Conservation (phyloP, 2,329 filamentous ascomycete genomes). For the Talaromyces sp. region DNA sequence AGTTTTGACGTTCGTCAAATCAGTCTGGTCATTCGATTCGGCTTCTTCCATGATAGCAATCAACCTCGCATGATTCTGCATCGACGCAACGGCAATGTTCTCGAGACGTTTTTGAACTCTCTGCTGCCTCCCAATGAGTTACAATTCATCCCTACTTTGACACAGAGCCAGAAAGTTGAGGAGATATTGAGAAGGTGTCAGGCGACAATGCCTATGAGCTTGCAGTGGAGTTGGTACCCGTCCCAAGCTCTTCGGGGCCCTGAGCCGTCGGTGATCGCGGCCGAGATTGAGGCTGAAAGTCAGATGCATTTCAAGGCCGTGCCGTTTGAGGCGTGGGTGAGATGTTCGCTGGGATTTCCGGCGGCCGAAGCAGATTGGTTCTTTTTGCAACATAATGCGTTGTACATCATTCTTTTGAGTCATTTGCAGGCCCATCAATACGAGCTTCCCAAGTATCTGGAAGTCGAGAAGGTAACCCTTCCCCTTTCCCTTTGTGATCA, state of each 20-base stretch:
- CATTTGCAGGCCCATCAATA: conserved; percentile 36
- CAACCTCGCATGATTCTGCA: conserved; percentile 37
- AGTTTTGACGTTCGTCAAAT: conserved; percentile 40
- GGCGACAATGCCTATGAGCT: conserved; percentile 23
- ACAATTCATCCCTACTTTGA: conserved; percentile 29
- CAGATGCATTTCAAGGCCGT: conserved; percentile 41
- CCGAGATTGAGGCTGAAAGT: conserved; percentile 40
- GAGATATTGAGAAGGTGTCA: conserved; percentile 39
- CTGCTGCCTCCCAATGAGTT: conserved; percentile 32
- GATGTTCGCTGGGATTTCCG: conserved; percentile 39
- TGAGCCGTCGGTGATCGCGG: conserved; percentile 31
- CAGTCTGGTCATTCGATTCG: conserved; percentile 39
- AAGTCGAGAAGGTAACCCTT: conserved; percentile 38
- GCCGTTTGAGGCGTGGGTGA: conserved; percentile 42
- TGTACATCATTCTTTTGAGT: conserved; percentile 35
- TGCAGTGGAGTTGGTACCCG: conserved; percentile 41
- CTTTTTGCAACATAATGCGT: conserved; percentile 37
- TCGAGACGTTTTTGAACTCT: conserved; percentile 35
- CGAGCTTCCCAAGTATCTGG: conserved; percentile 32
- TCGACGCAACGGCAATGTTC: conserved; percentile 33
- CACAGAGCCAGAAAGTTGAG: conserved; percentile 41
- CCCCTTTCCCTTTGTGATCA: not conserved
- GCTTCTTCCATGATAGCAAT: conserved; percentile 37
- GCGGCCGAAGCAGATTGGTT: conserved; percentile 40
- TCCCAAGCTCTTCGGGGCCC: conserved; percentile 24